Base-by-base conservation (phyloP, 192 early-diverging fungal genomes). In the Radiomyces spectabilis region DNA sequence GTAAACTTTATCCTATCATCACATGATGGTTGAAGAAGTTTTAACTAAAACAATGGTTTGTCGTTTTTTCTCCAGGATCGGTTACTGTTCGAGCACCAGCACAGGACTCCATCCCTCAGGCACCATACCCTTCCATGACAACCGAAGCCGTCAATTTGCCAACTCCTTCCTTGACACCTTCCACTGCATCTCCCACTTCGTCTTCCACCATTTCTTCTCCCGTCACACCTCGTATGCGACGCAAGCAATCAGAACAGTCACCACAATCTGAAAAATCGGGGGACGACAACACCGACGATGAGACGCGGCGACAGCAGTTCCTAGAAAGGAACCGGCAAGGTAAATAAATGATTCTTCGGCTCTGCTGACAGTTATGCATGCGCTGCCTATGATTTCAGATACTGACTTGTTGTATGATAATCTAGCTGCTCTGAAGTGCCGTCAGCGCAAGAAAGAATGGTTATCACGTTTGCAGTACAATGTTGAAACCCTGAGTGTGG, bases 361-460 rank as follows among this genome's bases (percentile, higher is more conserved):
- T 5, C 6, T 8, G 13, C 13, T 5, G 5, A 8, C 6, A 35
- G 5, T 35, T 5, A 35, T 35, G 6, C 5, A 43, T 21, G 19
- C 18, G 24, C 18, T 16, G 18, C 42, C 24, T 24, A 16, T 43
- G 18, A 7, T 9, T 43, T 43, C 19, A 21, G 41, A 6, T 10
- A 6, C 9, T 48, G 12, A 8, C 27, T 55, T 48, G 13, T 37
- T 44, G 52, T 4, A 29, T 47, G n/a, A n/a, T n/a, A n/a, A n/a
- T 19, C 24, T 61, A 71, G 92, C 92, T 27, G 92, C 92, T 0
- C 69, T 86, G 18, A 95, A 95, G 71, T 95, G 92, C 55, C 80
- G 92, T 13, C 90, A 90, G 56, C 85, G 89, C 51, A 95, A 95
- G 68, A 93, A 95, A 68, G 74, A 88, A 61, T 92, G 89, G 90